Percentiles rank a stretch among this genome's conserved stretches.
Conservation (phyloP, 768 basidiomycete genomes). For the Lactifluus volemus region DNA sequence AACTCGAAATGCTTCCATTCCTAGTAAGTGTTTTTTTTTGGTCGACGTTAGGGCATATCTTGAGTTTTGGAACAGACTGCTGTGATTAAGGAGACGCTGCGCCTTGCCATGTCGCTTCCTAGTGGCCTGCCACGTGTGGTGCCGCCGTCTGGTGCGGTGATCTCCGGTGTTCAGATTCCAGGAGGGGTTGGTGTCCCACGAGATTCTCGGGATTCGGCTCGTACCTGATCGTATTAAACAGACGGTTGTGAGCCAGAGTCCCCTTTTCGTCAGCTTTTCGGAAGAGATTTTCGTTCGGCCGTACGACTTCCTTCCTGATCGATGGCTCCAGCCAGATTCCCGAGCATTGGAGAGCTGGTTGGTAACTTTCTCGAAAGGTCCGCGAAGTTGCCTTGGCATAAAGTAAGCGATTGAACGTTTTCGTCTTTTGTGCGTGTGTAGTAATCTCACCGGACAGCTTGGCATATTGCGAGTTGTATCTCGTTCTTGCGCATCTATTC, state of each 20-base stretch:
- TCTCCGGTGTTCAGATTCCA: slow-evolving; percentile 8
- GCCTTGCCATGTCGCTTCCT: neutral
- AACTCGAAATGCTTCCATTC: slow-evolving; percentile 9
- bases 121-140: slow-evolving; percentile 10
- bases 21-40: neutral
- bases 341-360: slow-evolving; percentile 13
- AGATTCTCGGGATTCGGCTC: too few species aligned
- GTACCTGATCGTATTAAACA: neutral
- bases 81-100: slow-evolving; percentile 10
- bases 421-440: neutral
- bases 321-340: slow-evolving; percentile 13
- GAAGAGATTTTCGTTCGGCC: slow-evolving; percentile 17
- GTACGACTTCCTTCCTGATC: slow-evolving; percentile 15
- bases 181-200: slow-evolving; percentile 6
- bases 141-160: slow-evolving; percentile 5
- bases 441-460: neutral
- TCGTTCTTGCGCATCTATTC: slow-evolving; percentile 19
- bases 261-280: slow-evolving; percentile 10
- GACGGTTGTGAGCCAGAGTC: slow-evolving; percentile 12
- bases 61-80: slow-evolving; percentile 3
- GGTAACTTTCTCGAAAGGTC: slow-evolving; percentile 19
- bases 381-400: slow-evolving; percentile 19
- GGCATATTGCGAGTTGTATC: slow-evolving; percentile 20
- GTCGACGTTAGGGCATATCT: neutral
- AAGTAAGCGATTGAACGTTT: slow-evolving; percentile 8